Base-by-base conservation (phyloP, 2,329 filamentous ascomycete genomes). In the Rachicladosporium sp. region DNA sequence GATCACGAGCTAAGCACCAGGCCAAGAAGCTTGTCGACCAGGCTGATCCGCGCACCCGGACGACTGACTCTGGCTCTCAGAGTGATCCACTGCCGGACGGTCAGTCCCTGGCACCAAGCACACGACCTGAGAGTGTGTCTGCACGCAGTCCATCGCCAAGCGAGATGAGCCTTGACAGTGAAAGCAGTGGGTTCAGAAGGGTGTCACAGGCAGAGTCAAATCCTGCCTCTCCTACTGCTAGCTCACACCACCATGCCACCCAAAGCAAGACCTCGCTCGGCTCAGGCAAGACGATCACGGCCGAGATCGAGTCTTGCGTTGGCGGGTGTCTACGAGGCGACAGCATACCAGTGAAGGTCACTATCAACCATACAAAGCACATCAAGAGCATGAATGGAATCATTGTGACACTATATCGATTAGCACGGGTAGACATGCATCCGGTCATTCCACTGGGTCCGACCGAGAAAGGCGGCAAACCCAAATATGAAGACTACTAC, bases 361-460 rank as follows among this genome's bases (percentile, higher is more conserved):
- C 74, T 1, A 79, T 98, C 43, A 81, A 86, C 47, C 91, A 96
- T 57, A 89, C 82, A 43, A 93, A 93, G 59, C 74, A 79, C 42
- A 76, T 96, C 54, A 86, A 89, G 64, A 96, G 87, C 57, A 72
- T 94, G 63, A 83, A 89, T 50, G 89, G 91, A 6, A 82, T 96
- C 35, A 91, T 96, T 44, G 77, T 94, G 34, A 96, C 91, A 2
- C 67, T 98, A 6, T 95, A 93, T 58, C 78, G 91, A 33, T 84
- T 93, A 59, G 87, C 87, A 15, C 78, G 86, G 43, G 89, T 96
- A 34, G 89, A 98, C 56, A 82, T 87, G 53, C 74, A 79, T 52
- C 77, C 76, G 13, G 68, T 73, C 6, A 68, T 79, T 40, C 78
- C 75, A 3, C 62, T 80, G 27, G 71, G 69, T 10, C 65, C 76